phyloP scores from a whole-genome alignment of 2,329 filamentous ascomycete species.

The Trichoderma breve region DNA sequence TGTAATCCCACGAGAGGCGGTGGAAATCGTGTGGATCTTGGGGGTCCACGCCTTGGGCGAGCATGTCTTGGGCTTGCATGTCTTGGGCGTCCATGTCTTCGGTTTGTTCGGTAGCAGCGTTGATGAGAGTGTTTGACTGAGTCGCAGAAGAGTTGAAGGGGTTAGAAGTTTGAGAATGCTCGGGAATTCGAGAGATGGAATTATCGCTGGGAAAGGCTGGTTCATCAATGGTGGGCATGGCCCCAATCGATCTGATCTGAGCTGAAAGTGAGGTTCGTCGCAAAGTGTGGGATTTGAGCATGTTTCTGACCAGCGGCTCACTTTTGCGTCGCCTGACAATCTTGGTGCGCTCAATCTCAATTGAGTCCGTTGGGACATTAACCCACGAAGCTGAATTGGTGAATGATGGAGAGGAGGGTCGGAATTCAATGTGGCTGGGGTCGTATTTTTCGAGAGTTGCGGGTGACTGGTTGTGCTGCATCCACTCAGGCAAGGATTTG shows the following conservation, averaged over 20 bases:
- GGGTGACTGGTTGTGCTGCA: conserved; percentile 11
- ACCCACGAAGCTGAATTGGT: conserved; percentile 31
- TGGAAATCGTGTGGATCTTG: background rate
- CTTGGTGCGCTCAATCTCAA: conserved; percentile 26
- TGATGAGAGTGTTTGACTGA: background rate
- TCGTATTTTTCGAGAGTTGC: background rate
- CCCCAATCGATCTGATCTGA: conserved; percentile 17
- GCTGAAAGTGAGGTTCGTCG: conserved; percentile 33
- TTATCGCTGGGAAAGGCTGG: background rate
- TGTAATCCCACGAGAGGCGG: background rate
- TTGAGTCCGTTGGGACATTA: conserved; percentile 23
- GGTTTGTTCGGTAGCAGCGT: background rate
- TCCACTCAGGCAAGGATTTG: conserved; percentile 10
- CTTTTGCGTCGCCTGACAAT: conserved; percentile 34
- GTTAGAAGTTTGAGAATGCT: background rate
- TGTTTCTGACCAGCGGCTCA: conserved; percentile 35
- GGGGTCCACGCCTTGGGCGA: background rate
- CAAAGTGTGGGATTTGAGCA: conserved; percentile 22
- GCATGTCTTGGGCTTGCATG: background rate
- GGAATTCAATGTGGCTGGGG: conserved; percentile 30
- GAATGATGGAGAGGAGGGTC: conserved; percentile 29
- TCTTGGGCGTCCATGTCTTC: background rate
- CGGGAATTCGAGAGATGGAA: background rate
- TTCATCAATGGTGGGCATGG: background rate
- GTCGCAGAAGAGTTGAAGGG: background rate